Conservation (phyloP, 345 rosid species). For the Angophora floribunda region DNA sequence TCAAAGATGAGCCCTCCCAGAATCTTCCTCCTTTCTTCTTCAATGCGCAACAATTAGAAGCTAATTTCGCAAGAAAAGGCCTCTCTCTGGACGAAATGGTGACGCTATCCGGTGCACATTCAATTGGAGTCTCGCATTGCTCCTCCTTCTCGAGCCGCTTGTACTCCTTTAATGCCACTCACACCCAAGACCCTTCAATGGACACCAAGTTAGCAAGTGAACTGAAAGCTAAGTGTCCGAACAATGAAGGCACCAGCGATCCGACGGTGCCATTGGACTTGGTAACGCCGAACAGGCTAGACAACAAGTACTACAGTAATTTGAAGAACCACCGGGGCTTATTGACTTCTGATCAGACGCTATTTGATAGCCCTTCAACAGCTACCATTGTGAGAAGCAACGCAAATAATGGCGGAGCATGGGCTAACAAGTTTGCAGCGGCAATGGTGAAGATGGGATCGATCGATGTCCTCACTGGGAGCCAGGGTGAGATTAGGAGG, state of each 20-base stretch:
- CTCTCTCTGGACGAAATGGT: constrained; percentile 13
- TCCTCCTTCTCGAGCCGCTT: constrained; percentile 5
- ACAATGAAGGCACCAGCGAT: neutral
- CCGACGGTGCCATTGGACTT: neutral
- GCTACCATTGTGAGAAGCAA: neutral
- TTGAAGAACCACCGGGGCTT: neutral
- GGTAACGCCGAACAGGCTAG: neutral
- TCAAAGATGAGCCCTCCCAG: neutral
- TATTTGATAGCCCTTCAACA: neutral
- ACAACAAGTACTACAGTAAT: neutral
- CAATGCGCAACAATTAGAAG: neutral
- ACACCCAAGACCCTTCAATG: constrained; percentile 3
- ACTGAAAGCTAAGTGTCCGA: neutral
- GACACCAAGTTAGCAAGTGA: neutral
- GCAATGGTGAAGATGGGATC: constrained; percentile 18
- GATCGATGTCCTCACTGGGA: constrained; percentile 3
- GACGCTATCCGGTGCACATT: constrained; percentile 16
- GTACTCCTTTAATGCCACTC: neutral
- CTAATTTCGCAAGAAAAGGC: constrained; percentile 2
- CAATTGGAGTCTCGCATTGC: constrained; percentile 10
- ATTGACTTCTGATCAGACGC: neutral
- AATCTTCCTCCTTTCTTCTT: constrained; percentile 5
- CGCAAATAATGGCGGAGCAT: neutral
- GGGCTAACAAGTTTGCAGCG: neutral
- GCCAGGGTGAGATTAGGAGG: constrained; percentile 7